Conservation (phyloP, 176 grass and related monocot species). For the Oryza brachyantha region DNA sequence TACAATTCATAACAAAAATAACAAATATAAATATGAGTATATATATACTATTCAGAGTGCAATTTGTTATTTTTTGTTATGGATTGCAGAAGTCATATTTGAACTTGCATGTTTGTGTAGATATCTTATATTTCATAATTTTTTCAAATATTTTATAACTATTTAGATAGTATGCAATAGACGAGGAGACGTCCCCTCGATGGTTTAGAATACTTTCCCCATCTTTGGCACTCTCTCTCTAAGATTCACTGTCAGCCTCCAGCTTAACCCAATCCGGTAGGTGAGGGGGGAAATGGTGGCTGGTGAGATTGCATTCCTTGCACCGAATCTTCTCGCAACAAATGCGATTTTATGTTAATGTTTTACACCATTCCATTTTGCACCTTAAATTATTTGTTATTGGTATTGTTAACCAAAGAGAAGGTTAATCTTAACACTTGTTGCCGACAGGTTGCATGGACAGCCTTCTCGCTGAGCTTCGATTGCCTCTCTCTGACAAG, state of each 20-base stretch:
- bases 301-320: slow-evolving; percentile 30
- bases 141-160: too few relatives aligned
- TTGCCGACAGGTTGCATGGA: slow-evolving; percentile 4
- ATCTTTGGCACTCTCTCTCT: neutral
- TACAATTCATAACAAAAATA: too few relatives aligned
- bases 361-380: slow-evolving; percentile 16
- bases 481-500: neutral
- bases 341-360: slow-evolving; percentile 44
- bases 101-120: too few relatives aligned
- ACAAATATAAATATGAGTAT: too few relatives aligned
- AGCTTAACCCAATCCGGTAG: slow-evolving; percentile 32
- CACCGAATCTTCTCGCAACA: slow-evolving; percentile 16
- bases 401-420: neutral
- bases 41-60: too few relatives aligned
- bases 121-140: too few relatives aligned
- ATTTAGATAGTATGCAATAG: too few relatives aligned
- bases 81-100: too few relatives aligned
- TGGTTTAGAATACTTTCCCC: too few relatives aligned
- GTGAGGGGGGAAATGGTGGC: slow-evolving; percentile 31
- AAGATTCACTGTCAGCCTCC: neutral
- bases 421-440: slow-evolving; percentile 28
- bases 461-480: neutral
- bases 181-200: too few relatives aligned
- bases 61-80: too few relatives aligned
- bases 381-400: neutral